Percentiles rank a stretch among this genome's conserved stretches.
These are phyloP conservation scores for Akanthomyces muscarius DNA, from an alignment of 2,329 filamentous ascomycete genomes.

Conservation along the genomic window DNA sequence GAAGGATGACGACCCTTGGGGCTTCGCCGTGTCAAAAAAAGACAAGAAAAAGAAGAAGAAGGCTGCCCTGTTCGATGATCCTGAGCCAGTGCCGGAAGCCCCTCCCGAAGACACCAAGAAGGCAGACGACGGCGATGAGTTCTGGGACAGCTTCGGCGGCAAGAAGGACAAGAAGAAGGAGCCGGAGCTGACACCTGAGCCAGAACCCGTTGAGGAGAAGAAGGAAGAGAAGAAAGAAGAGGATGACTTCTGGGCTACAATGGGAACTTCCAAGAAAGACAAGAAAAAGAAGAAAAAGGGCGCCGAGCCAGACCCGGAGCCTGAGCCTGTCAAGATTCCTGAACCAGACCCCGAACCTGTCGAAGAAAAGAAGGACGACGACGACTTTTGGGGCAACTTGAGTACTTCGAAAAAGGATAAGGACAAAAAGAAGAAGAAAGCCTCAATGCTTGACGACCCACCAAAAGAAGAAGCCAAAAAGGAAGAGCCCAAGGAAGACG, in stretches of 20 bases:
- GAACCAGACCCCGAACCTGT: constrained; percentile 18
- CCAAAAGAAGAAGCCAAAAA: constrained; percentile 22
- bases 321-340: not conserved
- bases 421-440: constrained; percentile 27
- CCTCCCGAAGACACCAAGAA: constrained; percentile 17
- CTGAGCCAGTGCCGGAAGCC: constrained; percentile 11
- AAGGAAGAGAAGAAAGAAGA: constrained; percentile 18
- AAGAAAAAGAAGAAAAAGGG: constrained; percentile 34
- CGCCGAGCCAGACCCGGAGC: constrained; percentile 21
- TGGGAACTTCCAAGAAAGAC: constrained; percentile 23
- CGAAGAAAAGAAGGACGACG: constrained; percentile 18
- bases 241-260: constrained; percentile 23
- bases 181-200: constrained; percentile 18
- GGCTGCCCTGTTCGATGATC: constrained; percentile 20
- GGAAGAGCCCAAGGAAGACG: constrained; percentile 22
- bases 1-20: constrained; percentile 31
- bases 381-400: constrained; percentile 26
- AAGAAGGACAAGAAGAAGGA: constrained; percentile 34
- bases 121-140: constrained; percentile 22
- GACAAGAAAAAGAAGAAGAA: constrained; percentile 24
- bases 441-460: constrained; percentile 20
- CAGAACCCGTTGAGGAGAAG: not conserved
- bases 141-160: constrained; percentile 23
- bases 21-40: constrained; percentile 20
- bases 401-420: constrained; percentile 19